Base-by-base conservation (phyloP, 2,329 filamentous ascomycete species). In the Lasiodiplodia theobromae region DNA sequence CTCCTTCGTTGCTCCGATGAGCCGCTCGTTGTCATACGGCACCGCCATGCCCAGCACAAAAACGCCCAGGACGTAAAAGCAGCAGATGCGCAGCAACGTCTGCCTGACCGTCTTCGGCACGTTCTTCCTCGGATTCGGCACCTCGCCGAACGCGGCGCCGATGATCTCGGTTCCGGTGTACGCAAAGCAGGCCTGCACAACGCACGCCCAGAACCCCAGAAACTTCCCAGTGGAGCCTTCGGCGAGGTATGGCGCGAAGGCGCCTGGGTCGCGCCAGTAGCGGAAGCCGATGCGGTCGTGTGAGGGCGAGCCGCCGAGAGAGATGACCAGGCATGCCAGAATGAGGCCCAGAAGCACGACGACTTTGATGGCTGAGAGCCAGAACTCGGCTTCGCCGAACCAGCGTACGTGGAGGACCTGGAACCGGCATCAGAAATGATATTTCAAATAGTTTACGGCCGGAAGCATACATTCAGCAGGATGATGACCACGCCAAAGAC, bases 111-210 rank as follows among this genome's bases (percentile, higher is more conserved):
- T 82, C 69, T 89, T 89, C 68, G 89, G 89, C 67, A 92, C 87
- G 78, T 89, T 90, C 74, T 85, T 84, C 63, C 88, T 85, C 2
- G 89, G 89, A 23, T 89, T 86, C 25, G 87, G 80, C 1, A 88
- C 87, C 81, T 92, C 89, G 56, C 87, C 89, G 6, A 88, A 89
- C 51, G 76, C 77, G 10, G 76, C 75, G 69, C 78, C 78, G 23
- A 75, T 70, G 69, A 77, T 60, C 77, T 82, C 21, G 81, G 91
- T 88, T 51, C 92, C 92, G 77, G 91, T 89, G 79, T 87, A 92
- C 23, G 87, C 87, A 76, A 92, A 91, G n/a, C 86, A 87, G 28
- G 90, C 90, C 65, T 88, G 88, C 71, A 92, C 86, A 2, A 65
- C 34, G 84, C 67, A 82, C 82, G 69, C 83, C 82, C 66, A 87